These are phyloP conservation scores for Aspergillus nomiae DNA, from an alignment of 2,329 filamentous ascomycete genomes.

Conservation along the genomic window DNA sequence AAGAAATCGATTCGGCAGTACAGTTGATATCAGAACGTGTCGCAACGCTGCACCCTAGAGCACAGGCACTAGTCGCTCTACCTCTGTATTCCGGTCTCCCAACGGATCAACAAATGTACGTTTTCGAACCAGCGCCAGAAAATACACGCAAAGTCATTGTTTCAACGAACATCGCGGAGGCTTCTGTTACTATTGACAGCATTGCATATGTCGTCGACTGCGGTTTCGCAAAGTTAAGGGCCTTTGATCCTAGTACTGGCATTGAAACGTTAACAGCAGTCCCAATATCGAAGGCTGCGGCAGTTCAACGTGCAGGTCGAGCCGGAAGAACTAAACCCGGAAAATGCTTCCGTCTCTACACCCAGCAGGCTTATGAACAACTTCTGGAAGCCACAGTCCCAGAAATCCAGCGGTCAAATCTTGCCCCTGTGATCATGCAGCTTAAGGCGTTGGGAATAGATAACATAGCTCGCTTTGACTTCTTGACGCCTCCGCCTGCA, in stretches of 20 bases:
- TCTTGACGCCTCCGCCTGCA: slow-evolving; percentile 80
- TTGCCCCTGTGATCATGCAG: slow-evolving; percentile 85
- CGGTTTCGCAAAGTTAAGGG: slow-evolving; percentile 86
- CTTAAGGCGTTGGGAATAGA: slow-evolving; percentile 94
- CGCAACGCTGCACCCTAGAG: slow-evolving; percentile 61
- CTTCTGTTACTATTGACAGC: slow-evolving; percentile 89
- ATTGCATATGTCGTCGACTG: slow-evolving; percentile 89
- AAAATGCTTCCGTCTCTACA: slow-evolving; percentile 93
- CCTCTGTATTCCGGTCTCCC: slow-evolving; percentile 88
- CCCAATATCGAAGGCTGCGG: slow-evolving; percentile 84
- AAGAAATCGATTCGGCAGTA: slow-evolving; percentile 86
- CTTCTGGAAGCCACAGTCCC: slow-evolving; percentile 76
- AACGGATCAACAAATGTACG: slow-evolving; percentile 90
- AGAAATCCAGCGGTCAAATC: slow-evolving; percentile 88
- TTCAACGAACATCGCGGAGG: slow-evolving; percentile 94
- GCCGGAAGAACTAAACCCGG: slow-evolving; percentile 86
- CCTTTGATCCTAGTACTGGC: slow-evolving; percentile 79
- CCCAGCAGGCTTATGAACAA: slow-evolving; percentile 67
- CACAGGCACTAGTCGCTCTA: slow-evolving; percentile 66
- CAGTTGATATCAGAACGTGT: slow-evolving; percentile 75
- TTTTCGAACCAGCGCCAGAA: slow-evolving; percentile 81
- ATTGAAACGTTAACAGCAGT: slow-evolving; percentile 85
- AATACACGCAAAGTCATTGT: slow-evolving; percentile 89
- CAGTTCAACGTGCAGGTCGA: slow-evolving; percentile 86
- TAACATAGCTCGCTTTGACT: slow-evolving; percentile 89